Conservation (phyloP, 176 grass and related monocot genomes). For the Triticum urartu region DNA sequence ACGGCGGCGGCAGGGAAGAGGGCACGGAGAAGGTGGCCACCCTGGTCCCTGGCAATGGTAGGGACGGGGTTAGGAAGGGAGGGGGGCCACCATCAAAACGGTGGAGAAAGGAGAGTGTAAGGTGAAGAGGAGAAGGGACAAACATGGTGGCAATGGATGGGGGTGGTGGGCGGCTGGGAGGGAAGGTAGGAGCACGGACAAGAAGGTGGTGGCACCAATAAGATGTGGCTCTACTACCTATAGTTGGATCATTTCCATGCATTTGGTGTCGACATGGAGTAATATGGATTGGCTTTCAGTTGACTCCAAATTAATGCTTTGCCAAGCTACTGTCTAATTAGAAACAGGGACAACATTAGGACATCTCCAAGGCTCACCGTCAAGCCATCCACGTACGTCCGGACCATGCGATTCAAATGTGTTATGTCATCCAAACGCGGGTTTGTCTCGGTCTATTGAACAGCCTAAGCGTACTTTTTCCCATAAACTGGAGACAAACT, state of each 20-base stretch:
- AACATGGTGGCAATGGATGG: not conserved
- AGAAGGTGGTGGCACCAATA: not conserved
- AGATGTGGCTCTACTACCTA: constrained; percentile 19
- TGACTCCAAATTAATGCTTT: not conserved
- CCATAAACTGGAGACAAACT: too few species aligned
- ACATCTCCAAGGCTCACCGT: too few species aligned
- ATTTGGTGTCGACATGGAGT: not conserved
- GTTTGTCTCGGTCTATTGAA: too few species aligned
- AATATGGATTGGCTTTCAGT: not conserved
- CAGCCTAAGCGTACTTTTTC: too few species aligned
- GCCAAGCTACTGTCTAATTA: too few species aligned
- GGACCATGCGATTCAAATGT: too few species aligned
- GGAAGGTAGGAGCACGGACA: constrained; percentile 23
- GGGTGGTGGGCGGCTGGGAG: constrained; percentile 26
- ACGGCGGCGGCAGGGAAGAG: not conserved
- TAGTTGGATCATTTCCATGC: constrained; percentile 27
- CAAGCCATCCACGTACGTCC: too few species aligned
- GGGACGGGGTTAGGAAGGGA: constrained; percentile 39
- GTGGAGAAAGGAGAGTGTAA: constrained; percentile 22
- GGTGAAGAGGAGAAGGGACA: not conserved
- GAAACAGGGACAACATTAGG: too few species aligned
- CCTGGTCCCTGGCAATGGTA: constrained; percentile 39
- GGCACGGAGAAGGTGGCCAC: constrained; percentile 30
- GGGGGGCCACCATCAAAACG: constrained; percentile 33
- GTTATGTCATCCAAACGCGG: too few species aligned